Base-by-base conservation (phyloP, 176 grass and related monocot genomes). In the Oryza punctata region DNA sequence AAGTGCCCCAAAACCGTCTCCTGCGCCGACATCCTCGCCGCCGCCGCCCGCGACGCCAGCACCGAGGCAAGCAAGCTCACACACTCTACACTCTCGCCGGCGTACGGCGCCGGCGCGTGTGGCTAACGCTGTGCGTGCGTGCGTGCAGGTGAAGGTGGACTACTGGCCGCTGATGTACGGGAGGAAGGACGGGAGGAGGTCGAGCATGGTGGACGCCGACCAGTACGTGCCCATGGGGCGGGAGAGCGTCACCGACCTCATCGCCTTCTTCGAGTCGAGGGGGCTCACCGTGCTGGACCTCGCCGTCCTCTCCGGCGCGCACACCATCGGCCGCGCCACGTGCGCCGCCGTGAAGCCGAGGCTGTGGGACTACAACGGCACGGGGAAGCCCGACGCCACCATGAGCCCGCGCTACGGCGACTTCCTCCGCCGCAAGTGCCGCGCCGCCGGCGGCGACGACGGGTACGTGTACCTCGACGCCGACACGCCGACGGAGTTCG, bases 21-120 rank as follows among this genome's bases (percentile, higher is more conserved):
- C 32, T 96, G 91, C 80, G 91, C 93, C n/a, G 96, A 99, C 83
- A 89, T 94, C 76, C 96, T 99, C 69, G 78, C 87, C 11, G 89
- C 91, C 19, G 89, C 86, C 25, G 86, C 81, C 24, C 85, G 96
- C 38, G 88, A 94, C 70, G 93, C 88, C 4, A 90, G 87, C 80
- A 21, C 19, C 10, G 25, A 37, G 41, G 57, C n/a, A 61, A 61
- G 57, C 7, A 6, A 38, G 5, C 4, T 35, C 33, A 35, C 32
- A 35, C 33, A 5, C 33, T 6, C 33, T 35, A 6, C 3, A 47
- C 13, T 1, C 45, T 47, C 45, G 45, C 45, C 45, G 45, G 45
- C 45, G 45, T 14, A 47, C 12, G 45, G 12, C 13, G 45, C 1
- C 3, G 45, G 11, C 13, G 3, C 3, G 0, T 3, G 13, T 14